Conservation (phyloP, 2,329 filamentous ascomycete species). For the Thyridium curvatum region DNA sequence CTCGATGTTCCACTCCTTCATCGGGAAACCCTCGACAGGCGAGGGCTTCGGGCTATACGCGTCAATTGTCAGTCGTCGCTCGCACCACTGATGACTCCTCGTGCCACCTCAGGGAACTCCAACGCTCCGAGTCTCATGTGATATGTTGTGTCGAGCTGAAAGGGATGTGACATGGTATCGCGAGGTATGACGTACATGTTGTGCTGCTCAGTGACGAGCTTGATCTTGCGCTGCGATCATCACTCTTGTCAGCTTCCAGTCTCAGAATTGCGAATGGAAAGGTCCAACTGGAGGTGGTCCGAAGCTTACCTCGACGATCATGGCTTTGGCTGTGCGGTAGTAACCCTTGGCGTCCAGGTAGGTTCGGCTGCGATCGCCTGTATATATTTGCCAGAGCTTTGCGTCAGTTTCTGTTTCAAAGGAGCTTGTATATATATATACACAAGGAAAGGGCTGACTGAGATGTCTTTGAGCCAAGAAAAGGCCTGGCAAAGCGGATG, state of each 20-base stretch:
- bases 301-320: conserved; percentile 29
- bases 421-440: too few species aligned
- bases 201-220: conserved; percentile 87
- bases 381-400: too few species aligned
- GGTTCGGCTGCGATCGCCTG: too few species aligned
- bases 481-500: too few species aligned
- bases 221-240: conserved; percentile 73
- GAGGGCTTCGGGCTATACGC: conserved; percentile 66
- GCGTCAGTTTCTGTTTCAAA: too few species aligned
- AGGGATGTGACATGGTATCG: not conserved
- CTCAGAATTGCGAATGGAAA: not conserved
- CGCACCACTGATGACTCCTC: too few species aligned
- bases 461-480: too few species aligned
- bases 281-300: not conserved
- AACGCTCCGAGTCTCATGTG: not conserved
- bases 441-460: too few species aligned
- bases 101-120: too few species aligned
- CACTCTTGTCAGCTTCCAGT: conserved; percentile 5
- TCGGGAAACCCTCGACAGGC: conserved; percentile 80
- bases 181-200: conserved; percentile 56
- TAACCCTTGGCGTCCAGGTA: too few species aligned
- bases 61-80: conserved; percentile 11
- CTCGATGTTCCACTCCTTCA: conserved; percentile 87
- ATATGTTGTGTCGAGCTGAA: too few species aligned
- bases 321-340: conserved; percentile 9